Conservation (phyloP, 345 rosid species). For the Corymbia maculata region DNA sequence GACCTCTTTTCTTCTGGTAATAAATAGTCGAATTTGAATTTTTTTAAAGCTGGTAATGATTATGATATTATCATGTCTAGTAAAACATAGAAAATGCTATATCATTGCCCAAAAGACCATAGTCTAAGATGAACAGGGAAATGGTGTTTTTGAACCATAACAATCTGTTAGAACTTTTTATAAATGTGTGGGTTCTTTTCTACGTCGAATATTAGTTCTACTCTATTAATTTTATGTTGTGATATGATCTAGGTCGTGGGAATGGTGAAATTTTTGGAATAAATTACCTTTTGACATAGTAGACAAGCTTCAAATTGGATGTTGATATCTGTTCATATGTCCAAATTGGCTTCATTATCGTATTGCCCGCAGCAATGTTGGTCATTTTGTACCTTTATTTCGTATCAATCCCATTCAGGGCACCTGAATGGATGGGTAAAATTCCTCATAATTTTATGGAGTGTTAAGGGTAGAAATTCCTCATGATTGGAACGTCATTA, state of each 20-base stretch:
- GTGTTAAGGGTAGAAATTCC: background rate
- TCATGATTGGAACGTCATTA: background rate
- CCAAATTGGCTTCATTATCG: too few species aligned
- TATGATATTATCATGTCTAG: background rate
- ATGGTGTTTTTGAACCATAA: background rate
- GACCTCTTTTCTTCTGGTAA: background rate
- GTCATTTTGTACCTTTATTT: background rate
- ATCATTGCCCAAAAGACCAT: background rate
- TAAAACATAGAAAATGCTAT: too few species aligned
- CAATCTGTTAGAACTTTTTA: background rate
- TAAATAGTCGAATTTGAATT: background rate
- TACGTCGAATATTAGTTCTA: too few species aligned
- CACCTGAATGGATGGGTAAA: too few species aligned
- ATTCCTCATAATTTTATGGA: too few species aligned
- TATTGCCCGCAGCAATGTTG: background rate
- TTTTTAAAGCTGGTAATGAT: too few species aligned
- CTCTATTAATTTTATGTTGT: too few species aligned
- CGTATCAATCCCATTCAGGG: accelerated
- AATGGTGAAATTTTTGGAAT: background rate
- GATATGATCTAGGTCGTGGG: background rate
- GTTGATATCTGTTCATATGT: background rate
- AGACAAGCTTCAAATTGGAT: background rate
- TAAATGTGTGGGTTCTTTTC: background rate
- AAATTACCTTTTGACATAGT: background rate
- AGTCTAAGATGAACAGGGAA: background rate